These are phyloP conservation scores for Didymella pomorum DNA, from an alignment of 2,329 filamentous ascomycete species.

Conservation along the genomic window DNA sequence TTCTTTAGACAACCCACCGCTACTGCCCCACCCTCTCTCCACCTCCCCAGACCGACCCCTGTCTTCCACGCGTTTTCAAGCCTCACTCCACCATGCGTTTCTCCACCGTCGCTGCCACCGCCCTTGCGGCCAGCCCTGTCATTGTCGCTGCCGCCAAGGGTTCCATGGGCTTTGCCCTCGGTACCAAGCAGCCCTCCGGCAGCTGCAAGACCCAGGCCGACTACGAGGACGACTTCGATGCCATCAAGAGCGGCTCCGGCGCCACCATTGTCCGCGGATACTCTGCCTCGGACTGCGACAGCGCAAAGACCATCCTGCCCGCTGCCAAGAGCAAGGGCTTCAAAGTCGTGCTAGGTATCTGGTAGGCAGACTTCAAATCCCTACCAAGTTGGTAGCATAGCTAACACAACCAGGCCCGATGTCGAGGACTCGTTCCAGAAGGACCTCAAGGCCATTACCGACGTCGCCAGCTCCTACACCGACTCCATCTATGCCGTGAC, in stretches of 20 bases:
- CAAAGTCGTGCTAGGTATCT: conserved; percentile 74
- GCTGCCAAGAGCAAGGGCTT: conserved; percentile 71
- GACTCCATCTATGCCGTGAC: conserved; percentile 72
- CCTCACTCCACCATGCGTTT: conserved; percentile 44
- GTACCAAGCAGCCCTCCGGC: conserved; percentile 67
- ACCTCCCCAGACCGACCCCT: conserved; percentile 5
- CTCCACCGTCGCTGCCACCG: conserved; percentile 42
- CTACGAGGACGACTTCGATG: conserved; percentile 71
- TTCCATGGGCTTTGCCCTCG: conserved; percentile 70
- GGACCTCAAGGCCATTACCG: conserved; percentile 67
- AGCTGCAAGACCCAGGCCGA: conserved; percentile 69
- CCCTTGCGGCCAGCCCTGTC: conserved; percentile 53
- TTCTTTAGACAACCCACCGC: conserved; percentile 16
- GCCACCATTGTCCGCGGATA: conserved; percentile 71
- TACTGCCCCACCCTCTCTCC: conserved; percentile 5
- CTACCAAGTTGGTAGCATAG: too few species aligned
- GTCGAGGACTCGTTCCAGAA: conserved; percentile 66
- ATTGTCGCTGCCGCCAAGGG: conserved; percentile 61
- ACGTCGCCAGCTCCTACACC: conserved; percentile 58
- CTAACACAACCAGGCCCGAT: conserved; percentile 62
- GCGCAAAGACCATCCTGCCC: conserved; percentile 68
- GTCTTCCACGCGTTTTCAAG: conserved; percentile 3
- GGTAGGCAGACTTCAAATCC: conserved; percentile 55
- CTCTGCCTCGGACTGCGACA: conserved; percentile 71
- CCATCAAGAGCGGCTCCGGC: conserved; percentile 61